Evolutionary conservation across 1,284 basidiomycete genomes (phyloP), one percentile per base, ranked within the genome.

Genomic region (Inonotus obliquus): DNA sequence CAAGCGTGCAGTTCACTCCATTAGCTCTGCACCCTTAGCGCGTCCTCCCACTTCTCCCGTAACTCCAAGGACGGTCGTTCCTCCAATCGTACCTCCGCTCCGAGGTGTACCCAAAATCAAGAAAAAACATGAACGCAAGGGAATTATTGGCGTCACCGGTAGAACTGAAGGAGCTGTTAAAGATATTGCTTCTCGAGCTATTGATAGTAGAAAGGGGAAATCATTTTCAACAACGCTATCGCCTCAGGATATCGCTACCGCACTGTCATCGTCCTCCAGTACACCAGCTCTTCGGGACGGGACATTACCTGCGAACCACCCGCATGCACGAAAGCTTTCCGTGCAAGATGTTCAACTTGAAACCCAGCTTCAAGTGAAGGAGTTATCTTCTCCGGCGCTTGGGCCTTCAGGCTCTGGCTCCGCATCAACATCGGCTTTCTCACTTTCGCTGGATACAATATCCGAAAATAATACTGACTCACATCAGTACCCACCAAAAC

Each of bases 1-100:
- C 72, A 86, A 80, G 70, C 82, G 87, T 11, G 82, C 81, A 11
- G 83, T 83, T 0, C 88, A 91, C 70, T 91, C 88, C 0, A 83
- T 91, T 67, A 89, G 86, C 69, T 88, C 86, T 57, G 88, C 86
- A 1, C 87, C 87, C 0, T 75, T 91, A 51, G 81, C 89, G 10
- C 79, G 85, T 55, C 89, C 89, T 0, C 89, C 89, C 0, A 92
- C 89, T 0, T 90, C 87, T 1, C 87, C 89, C n/a, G 86, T 88
- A 7, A 79, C 81, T 2, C 81, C 81, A 48, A 78, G 81, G 39
- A 78, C 78, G 4, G 71, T 74, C 25, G 71, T 73, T 25, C 70
- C 74, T 64, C 2, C 66, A 62, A 13, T 67, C 41, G 63, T 69
- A 32, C 60, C 70, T 53, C 67, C 67, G 38, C 48, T 61, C 2